Base-by-base conservation (phyloP, 768 basidiomycete species). In the Antrodiella citrinella region DNA sequence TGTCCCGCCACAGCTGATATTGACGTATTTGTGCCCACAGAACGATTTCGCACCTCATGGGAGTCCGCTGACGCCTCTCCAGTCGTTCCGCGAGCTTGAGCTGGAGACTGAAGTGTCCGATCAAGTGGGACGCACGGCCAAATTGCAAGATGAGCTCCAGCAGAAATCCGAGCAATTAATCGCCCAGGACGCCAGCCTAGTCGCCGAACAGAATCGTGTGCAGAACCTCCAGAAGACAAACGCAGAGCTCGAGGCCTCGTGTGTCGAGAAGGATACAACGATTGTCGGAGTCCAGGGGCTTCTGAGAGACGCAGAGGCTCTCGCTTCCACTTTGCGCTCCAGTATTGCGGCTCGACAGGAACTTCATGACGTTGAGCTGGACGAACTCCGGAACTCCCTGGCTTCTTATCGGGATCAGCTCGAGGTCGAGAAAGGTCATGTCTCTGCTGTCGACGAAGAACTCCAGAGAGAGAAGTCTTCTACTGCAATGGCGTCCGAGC, bases 191-290 rank as follows among this genome's bases (percentile, higher is more conserved):
- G 54, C 51, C 45, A 23, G 25, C 7, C 26, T 50, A 1, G 20
- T 24, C 22, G 35, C 41, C 19, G 45, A 49, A 15, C 30, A 35
- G 15, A 15, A 35, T 35, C 30, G 30, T 3, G 2, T 10, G 12
- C 30, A 45, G 35, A 12, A 3, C 20, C 44, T 65, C 20, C 54
- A 62, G 24, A 26, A 44, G 4, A 52, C 64, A 15, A 42, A 57
- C 44, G 44, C 55, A 10, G 50, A 48, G 13, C 51, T 51, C 23
- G 54, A 62, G 39, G 46, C 49, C n/a, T 50, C 49, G 11, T 45
- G 39, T 19, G 38, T 21, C 18, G 38, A 23, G 13, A 35, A 35
- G 15, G 30, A 35, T 35, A 35, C 30, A 7, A 35, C 30, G 30
- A 15, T 35, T 35, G 15, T 35, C 30, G 30, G 30, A 35, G 30